Percentiles rank a stretch among this genome's conserved stretches.
These are phyloP conservation scores for Aristolochia fimbriata DNA, from an alignment of 164 flowering plant genomes.

Conservation along the genomic window DNA sequence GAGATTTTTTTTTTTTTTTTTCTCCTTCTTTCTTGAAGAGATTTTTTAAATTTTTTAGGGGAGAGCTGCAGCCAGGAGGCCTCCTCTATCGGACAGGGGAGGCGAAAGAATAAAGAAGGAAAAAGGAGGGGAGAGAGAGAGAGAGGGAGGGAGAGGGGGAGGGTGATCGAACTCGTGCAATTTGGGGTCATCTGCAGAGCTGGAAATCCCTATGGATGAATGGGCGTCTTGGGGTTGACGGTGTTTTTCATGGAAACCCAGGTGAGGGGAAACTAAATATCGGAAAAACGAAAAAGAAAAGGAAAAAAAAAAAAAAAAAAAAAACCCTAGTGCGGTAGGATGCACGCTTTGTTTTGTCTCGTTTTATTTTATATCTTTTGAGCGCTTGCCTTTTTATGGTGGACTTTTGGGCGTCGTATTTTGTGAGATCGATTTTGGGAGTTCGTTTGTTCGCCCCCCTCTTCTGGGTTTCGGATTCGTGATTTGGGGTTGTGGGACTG, in stretches of 20 bases:
- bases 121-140: neutral
- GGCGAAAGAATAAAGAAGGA: neutral
- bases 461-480: neutral
- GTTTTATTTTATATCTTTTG: neutral
- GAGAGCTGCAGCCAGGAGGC: neutral
- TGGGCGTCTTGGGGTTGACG: constrained; percentile 6
- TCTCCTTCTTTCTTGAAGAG: neutral
- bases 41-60: neutral
- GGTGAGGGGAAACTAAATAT: constrained; percentile 14
- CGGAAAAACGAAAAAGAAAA: neutral
- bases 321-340: neutral
- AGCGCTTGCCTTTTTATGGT: neutral
- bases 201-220: constrained; percentile 10
- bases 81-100: neutral
- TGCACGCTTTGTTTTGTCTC: constrained; percentile 6
- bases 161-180: neutral
- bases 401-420: constrained; percentile 1
- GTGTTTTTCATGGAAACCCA: constrained; percentile 13
- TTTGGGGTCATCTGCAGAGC: constrained; percentile 5
- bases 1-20: neutral
- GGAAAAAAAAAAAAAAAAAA: neutral
- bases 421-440: neutral
- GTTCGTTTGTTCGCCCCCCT: constrained; percentile 5
- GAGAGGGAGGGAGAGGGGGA: neutral
- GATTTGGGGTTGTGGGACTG: constrained; percentile 13